A percentile compares a stretch with the other conserved stretches of the same genome.
Conservation (phyloP, 805 yeast genomes). For the Candida rishiriensis region DNA sequence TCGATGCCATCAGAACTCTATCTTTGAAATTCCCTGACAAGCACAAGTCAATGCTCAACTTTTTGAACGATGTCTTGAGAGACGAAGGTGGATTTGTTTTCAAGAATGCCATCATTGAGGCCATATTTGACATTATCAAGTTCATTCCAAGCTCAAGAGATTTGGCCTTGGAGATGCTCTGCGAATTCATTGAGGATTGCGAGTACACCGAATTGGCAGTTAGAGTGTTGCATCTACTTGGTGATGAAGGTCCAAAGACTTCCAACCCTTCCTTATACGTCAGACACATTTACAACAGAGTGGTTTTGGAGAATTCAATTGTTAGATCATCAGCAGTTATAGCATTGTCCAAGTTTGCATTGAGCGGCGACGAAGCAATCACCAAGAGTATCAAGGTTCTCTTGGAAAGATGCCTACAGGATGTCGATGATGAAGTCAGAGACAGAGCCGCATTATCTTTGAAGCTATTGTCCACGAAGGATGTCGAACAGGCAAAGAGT, state of each 20-base stretch:
- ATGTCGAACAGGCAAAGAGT: constrained; percentile 36
- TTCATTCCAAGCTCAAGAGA: constrained; percentile 82
- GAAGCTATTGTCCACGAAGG: constrained; percentile 48
- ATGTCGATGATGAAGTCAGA: constrained; percentile 94
- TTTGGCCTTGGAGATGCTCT: constrained; percentile 76
- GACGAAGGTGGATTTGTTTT: constrained; percentile 88
- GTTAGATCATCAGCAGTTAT: constrained; percentile 95
- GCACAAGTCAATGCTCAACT: constrained; percentile 74
- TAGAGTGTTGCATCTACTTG: constrained; percentile 86
- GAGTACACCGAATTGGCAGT: constrained; percentile 92
- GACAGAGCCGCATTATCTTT: constrained; percentile 91
- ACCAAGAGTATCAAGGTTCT: constrained; percentile 67
- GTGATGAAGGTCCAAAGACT: constrained; percentile 90
- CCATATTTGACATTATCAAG: constrained; percentile 85
- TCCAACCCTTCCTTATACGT: constrained; percentile 84
- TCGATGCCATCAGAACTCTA: constrained; percentile 89
- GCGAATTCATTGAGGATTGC: constrained; percentile 98
- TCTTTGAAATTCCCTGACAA: constrained; percentile 92
- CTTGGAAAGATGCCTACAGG: constrained; percentile 78
- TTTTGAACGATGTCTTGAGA: constrained; percentile 77
- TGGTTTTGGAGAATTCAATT: constrained; percentile 91
- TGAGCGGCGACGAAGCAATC: constrained; percentile 65
- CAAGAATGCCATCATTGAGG: constrained; percentile 86
- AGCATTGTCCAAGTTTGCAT: constrained; percentile 86
- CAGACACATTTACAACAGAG: constrained; percentile 94